phyloP scores from a whole-genome alignment of 768 basidiomycete genomes.

The Auriscalpium orientale region DNA sequence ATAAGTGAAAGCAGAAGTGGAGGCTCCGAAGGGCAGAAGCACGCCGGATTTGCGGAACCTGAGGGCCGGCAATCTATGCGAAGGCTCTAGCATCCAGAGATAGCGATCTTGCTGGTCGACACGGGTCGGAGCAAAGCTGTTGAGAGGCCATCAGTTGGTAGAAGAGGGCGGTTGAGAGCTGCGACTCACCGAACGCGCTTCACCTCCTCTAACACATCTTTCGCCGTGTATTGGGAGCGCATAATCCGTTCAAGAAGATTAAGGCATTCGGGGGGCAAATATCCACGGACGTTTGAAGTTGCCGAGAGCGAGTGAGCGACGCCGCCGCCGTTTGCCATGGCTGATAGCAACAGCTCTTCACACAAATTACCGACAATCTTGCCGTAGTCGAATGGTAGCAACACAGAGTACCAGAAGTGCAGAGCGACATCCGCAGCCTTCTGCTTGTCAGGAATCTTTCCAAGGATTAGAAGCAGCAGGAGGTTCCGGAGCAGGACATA shows the following conservation, averaged over 20 bases:
- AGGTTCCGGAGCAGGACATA: conserved; percentile 33
- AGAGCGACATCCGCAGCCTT: conserved; percentile 36
- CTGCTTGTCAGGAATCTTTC: conserved; percentile 22
- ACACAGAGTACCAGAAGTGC: conserved; percentile 43
- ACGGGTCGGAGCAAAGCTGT: conserved; percentile 27
- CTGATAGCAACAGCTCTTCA: too few species aligned
- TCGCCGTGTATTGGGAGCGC: not conserved
- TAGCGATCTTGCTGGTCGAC: conserved; percentile 36
- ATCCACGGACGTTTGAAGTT: too few species aligned
- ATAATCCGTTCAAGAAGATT: conserved; percentile 11
- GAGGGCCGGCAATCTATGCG: conserved; percentile 37
- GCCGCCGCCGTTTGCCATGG: too few species aligned
- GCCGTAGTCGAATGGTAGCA: conserved; percentile 24
- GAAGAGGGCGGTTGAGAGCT: too few species aligned
- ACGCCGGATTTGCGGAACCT: conserved; percentile 34
- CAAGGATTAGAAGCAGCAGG: conserved; percentile 34
- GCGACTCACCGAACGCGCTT: not conserved
- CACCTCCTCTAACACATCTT: not conserved
- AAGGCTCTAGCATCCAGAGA: conserved; percentile 32
- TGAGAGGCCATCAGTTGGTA: not conserved
- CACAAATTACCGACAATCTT: too few species aligned
- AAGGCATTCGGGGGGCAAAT: too few species aligned
- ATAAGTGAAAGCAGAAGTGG: conserved; percentile 31
- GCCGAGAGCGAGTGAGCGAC: too few species aligned
- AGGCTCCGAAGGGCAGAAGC: conserved; percentile 41